A percentile compares a stretch with the other conserved stretches of the same genome.
Evolutionary conservation across 176 grass and related monocot species (phyloP).

Genomic region (Zea luxurians): DNA sequence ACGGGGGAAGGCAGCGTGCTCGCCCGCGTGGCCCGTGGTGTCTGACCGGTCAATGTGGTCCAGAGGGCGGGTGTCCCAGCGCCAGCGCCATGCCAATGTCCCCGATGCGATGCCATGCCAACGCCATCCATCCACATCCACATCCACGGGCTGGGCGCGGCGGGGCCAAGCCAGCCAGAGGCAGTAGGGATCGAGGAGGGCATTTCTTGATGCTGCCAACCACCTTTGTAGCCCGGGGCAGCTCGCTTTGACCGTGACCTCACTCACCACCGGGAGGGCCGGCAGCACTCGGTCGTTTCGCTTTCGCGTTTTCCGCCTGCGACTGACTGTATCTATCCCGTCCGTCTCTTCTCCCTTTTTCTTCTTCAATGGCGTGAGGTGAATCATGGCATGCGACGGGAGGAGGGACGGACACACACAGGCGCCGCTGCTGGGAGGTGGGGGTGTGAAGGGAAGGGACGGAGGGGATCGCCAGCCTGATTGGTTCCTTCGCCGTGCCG

Average conservation of each 20-base stretch:
- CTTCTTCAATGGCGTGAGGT: background rate
- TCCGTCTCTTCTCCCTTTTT: background rate
- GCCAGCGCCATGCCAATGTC: conserved; percentile 27
- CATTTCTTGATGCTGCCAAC: conserved; percentile 71
- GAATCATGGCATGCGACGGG: background rate
- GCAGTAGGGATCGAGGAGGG: background rate
- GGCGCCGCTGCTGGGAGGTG: too few relatives aligned
- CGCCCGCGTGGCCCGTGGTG: conserved; percentile 26
- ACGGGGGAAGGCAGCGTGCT: conserved; percentile 26
- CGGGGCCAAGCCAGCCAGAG: background rate
- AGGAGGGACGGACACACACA: too few relatives aligned
- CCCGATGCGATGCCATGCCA: background rate
- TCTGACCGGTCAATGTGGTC: conserved; percentile 63
- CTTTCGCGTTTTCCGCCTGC: conserved; percentile 29
- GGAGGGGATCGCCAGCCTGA: background rate
- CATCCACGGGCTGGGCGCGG: background rate
- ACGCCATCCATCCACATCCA: background rate
- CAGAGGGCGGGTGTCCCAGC: background rate
- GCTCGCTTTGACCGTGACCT: conserved; percentile 57
- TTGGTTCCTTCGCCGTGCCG: conserved; percentile 31
- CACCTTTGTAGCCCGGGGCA: conserved; percentile 28
- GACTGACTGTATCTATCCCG: background rate
- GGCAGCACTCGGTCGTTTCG: conserved; percentile 10
- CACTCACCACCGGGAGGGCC: background rate
- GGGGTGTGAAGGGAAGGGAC: background rate